A percentile compares a stretch with the other conserved stretches of the same genome.
Conservation (phyloP, 176 grass and related monocot genomes). For the Hordeum marinum region DNA sequence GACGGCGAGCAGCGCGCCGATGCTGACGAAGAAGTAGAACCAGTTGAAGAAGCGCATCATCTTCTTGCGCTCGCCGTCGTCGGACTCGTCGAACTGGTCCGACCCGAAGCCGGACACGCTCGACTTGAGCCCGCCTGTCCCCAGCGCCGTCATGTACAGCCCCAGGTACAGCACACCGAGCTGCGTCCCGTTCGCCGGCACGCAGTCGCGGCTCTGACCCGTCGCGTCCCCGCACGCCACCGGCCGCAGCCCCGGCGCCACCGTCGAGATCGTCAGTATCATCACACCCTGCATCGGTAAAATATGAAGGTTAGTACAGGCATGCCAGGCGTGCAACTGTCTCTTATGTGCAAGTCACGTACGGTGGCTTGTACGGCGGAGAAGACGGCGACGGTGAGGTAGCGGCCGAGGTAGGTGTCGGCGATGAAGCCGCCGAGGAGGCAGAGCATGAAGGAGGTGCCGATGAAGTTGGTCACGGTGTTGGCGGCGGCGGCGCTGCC, state of each 20-base stretch:
- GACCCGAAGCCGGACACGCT: conserved; percentile 94
- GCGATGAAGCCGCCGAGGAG: conserved; percentile 92
- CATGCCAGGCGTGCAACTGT: background rate
- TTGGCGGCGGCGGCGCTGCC: conserved; percentile 81
- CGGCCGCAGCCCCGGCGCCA: conserved; percentile 51
- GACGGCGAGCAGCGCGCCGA: conserved; percentile 81
- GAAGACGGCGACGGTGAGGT: conserved; percentile 91
- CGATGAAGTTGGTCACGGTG: conserved; percentile 93
- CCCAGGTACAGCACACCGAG: conserved; percentile 80
- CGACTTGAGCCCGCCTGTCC: conserved; percentile 88
- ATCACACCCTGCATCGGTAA: conserved; percentile 49
- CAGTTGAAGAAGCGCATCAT: conserved; percentile 95
- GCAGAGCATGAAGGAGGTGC: conserved; percentile 95
- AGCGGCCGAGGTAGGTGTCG: conserved; percentile 92
- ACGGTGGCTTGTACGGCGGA: conserved; percentile 74
- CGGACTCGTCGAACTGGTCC: conserved; percentile 86
- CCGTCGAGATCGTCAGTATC: conserved; percentile 80
- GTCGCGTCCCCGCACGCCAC: conserved; percentile 34
- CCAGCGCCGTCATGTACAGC: conserved; percentile 86
- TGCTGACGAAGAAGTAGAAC: conserved; percentile 99
- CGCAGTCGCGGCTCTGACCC: conserved; percentile 31
- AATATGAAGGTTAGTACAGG: background rate
- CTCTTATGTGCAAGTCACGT: background rate
- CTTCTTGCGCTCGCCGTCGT: conserved; percentile 53
- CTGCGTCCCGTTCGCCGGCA: conserved; percentile 49